Evolutionary conservation across 106 monocot species (phyloP).

Genomic region (Dioscorea dumetorum): DNA sequence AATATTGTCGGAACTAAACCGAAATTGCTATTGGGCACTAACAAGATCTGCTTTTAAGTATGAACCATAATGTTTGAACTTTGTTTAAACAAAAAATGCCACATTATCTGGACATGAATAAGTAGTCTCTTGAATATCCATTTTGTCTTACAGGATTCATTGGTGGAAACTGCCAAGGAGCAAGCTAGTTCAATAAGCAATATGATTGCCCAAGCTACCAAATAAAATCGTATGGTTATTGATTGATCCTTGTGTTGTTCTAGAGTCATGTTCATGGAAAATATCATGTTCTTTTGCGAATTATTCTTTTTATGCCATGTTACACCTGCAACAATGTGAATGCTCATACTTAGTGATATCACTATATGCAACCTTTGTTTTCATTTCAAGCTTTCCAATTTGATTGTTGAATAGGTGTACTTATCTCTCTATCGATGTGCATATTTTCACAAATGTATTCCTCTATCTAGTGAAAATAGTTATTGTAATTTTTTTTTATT

Average conservation of each 20-base stretch:
- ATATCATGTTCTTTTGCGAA: no score
- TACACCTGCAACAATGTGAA: no score
- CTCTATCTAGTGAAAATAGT: not conserved
- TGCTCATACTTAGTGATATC: no score
- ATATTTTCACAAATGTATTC: no score
- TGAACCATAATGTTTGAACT: not conserved
- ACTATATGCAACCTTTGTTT: no score
- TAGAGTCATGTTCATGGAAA: no score
- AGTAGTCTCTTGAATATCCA: not conserved
- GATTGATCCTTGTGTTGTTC: no score
- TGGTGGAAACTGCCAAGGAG: conserved; percentile 90
- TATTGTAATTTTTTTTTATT: not conserved
- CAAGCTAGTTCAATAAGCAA: conserved; percentile 72
- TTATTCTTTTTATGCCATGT: no score
- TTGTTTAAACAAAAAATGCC: not conserved
- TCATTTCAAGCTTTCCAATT: no score
- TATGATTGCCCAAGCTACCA: conserved; percentile 78
- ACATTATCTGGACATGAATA: not conserved
- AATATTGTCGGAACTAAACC: not conserved
- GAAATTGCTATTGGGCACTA: not conserved
- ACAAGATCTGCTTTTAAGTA: not conserved
- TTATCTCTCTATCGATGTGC: no score
- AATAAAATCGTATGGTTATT: conserved; percentile 10
- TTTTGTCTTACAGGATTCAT: conserved; percentile 46
- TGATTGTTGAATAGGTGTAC: no score